Conservation (phyloP, 1,139 yeast species). For the Pneumocystis oryctolagi region DNA sequence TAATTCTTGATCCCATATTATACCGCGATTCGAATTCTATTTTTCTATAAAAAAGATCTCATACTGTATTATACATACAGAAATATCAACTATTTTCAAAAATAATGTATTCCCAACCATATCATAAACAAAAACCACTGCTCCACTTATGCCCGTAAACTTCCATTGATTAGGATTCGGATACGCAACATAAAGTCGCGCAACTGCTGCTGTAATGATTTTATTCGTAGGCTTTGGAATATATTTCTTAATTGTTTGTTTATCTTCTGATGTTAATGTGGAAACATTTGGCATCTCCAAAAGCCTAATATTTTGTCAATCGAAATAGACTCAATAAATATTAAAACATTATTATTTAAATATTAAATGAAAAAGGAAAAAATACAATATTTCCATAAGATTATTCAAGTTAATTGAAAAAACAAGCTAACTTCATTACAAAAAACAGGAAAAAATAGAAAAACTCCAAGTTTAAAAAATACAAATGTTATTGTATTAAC, state of each 20-base stretch:
- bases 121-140: slow-evolving; percentile 76
- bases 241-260: slow-evolving; percentile 48
- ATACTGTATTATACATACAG: slow-evolving; percentile 11
- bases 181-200: slow-evolving; percentile 74
- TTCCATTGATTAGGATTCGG: slow-evolving; percentile 75
- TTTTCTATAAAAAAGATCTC: background rate
- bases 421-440: too few relatives aligned
- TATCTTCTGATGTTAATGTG: background rate
- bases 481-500: too few relatives aligned
- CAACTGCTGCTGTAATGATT: slow-evolving; percentile 79
- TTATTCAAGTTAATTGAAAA: too few relatives aligned
- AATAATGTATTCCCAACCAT: slow-evolving; percentile 88
- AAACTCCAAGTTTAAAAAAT: too few relatives aligned
- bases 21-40: slow-evolving; percentile 59
- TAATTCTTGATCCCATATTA: slow-evolving; percentile 91
- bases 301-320: background rate
- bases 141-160: slow-evolving; percentile 81
- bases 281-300: background rate
- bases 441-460: too few relatives aligned
- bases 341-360: too few relatives aligned
- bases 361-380: too few relatives aligned
- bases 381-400: too few relatives aligned
- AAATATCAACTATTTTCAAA: slow-evolving; percentile 70
- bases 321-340: background rate
- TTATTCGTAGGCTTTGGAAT: slow-evolving; percentile 81